phyloP scores from a whole-genome alignment of 2,329 filamentous ascomycete genomes.

The Aspergillus alliaceus region DNA sequence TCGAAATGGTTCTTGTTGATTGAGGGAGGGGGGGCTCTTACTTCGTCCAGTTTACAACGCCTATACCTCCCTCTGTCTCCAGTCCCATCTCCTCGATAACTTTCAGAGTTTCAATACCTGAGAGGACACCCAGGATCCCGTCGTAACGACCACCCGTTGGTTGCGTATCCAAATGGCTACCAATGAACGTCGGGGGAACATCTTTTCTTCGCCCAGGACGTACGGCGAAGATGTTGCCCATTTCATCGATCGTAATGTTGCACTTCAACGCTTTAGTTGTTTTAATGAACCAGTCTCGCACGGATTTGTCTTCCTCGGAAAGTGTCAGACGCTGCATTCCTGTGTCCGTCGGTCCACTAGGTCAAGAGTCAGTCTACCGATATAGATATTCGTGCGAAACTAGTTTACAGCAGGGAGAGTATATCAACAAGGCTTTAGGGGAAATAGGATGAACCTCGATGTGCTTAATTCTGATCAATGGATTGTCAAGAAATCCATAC shows the following conservation, averaged over 20 bases:
- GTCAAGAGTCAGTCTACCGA: background rate
- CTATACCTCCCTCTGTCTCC: constrained; percentile 69
- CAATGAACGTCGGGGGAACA: constrained; percentile 65
- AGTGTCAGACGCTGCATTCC: constrained; percentile 76
- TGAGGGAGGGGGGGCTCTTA: constrained; percentile 11
- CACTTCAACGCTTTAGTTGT: constrained; percentile 66
- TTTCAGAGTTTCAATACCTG: constrained; percentile 71
- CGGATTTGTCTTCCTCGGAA: constrained; percentile 69
- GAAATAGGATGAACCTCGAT: too few species aligned
- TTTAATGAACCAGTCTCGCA: constrained; percentile 72
- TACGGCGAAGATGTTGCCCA: constrained; percentile 80
- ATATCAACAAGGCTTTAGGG: too few species aligned
- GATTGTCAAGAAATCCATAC: background rate
- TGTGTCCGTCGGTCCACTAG: constrained; percentile 57
- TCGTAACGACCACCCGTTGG: constrained; percentile 48
- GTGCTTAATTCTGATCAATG: too few species aligned
- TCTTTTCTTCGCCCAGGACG: constrained; percentile 60
- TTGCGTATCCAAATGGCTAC: constrained; percentile 69
- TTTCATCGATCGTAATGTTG: constrained; percentile 66
- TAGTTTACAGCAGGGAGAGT: too few species aligned
- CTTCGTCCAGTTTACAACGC: constrained; percentile 63
- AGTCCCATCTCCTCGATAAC: constrained; percentile 66
- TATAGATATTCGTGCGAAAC: background rate
- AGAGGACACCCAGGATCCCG: constrained; percentile 72
- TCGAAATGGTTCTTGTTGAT: background rate